Percentiles rank a stretch among this genome's conserved stretches.
These are phyloP conservation scores for Chlorella sp. DNA, from an alignment of 139 green algal species.

Conservation along the genomic window DNA sequence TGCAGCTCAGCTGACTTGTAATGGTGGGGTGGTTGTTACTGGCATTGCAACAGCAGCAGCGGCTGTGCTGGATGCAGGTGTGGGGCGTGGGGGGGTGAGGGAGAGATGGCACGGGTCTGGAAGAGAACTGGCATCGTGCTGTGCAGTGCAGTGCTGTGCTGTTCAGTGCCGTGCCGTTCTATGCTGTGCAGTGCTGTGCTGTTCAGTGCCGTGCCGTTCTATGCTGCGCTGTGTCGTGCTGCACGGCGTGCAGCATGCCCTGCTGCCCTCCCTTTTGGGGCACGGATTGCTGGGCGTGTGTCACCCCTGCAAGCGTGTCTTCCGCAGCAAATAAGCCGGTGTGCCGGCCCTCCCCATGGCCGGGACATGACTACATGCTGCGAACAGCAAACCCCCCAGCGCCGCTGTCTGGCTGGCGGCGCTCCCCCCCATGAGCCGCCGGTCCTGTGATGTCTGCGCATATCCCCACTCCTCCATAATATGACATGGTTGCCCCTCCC, in stretches of 20 bases:
- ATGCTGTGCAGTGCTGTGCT: background rate
- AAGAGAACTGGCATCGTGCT: background rate
- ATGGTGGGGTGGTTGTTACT: no score
- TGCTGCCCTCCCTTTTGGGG: no score
- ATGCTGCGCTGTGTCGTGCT: background rate
- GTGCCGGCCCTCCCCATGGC: slow-evolving; percentile 23
- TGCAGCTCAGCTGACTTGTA: no score
- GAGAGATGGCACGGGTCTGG: no score
- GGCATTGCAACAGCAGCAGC: no score
- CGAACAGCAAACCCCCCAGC: slow-evolving; percentile 20
- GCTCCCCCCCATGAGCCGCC: slow-evolving; percentile 6
- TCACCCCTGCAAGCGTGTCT: background rate
- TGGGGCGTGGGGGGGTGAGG: no score
- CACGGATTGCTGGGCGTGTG: background rate
- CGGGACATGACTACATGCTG: slow-evolving; percentile 38
- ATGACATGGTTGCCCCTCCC: background rate
- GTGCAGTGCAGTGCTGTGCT: background rate
- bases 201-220: background rate
- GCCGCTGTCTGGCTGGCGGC: slow-evolving; percentile 35
- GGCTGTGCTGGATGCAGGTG: no score
- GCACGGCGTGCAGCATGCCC: no score
- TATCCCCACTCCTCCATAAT: background rate
- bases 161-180: no score
- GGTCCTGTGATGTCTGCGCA: slow-evolving; percentile 25
- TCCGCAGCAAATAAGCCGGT: slow-evolving; percentile 39